These are phyloP conservation scores for Heliamphora exappendiculata DNA, from an alignment of 148 eudicot genomes.

Conservation along the genomic window DNA sequence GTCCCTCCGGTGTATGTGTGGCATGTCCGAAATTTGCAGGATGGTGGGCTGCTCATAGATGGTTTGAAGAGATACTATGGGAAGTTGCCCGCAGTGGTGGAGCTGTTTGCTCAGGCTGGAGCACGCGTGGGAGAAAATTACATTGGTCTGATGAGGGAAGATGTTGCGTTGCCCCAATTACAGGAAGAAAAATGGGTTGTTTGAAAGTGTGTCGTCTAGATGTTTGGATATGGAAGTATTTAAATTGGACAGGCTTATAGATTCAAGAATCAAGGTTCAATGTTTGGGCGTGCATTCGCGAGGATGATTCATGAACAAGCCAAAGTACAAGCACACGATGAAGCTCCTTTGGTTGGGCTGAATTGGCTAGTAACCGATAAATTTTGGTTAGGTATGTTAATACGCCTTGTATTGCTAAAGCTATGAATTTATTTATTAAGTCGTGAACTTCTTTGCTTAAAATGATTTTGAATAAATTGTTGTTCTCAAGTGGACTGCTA, in stretches of 20 bases:
- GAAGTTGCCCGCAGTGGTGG: conserved; percentile 36
- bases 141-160: conserved; percentile 23
- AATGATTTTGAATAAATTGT: too few relatives aligned
- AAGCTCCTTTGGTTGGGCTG: background rate
- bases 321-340: background rate
- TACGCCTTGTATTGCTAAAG: too few relatives aligned
- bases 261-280: background rate
- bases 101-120: conserved; percentile 27
- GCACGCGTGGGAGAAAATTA: conserved; percentile 23
- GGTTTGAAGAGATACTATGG: conserved; percentile 33
- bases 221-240: background rate
- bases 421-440: too few relatives aligned
- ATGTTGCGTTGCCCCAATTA: conserved; percentile 25
- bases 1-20: conserved; percentile 24
- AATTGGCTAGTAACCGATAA: background rate
- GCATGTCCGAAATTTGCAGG: conserved; percentile 20
- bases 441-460: too few relatives aligned
- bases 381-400: background rate
- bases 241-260: background rate
- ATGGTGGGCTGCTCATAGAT: conserved; percentile 18
- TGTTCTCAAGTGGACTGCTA: too few relatives aligned
- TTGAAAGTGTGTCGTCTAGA: background rate
- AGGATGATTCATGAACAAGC: background rate
- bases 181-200: conserved; percentile 32
- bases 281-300: background rate